These are phyloP conservation scores for Cyclocybe cylindracea DNA, from an alignment of 768 basidiomycete genomes.

Conservation along the genomic window DNA sequence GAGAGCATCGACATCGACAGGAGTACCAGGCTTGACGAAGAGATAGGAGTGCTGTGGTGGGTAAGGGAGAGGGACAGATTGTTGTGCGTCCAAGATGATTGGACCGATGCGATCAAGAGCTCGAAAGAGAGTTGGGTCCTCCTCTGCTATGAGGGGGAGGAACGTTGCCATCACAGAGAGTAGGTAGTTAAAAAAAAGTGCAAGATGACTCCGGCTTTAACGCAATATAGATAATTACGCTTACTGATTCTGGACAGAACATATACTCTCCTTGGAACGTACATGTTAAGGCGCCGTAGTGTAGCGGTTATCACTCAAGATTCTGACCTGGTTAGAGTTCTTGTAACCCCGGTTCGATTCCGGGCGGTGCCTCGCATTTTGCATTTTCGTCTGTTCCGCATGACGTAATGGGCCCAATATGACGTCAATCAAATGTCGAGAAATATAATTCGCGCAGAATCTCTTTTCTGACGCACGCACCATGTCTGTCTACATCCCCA, in stretches of 20 bases:
- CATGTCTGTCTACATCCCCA: conserved; percentile 40
- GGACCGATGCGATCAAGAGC: conserved; percentile 79
- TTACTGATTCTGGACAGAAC: not conserved
- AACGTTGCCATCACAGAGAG: conserved; percentile 45
- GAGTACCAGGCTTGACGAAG: conserved; percentile 51
- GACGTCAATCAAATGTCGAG: conserved; percentile 9
- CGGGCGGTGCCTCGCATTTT: conserved; percentile 32
- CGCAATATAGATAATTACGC: conserved; percentile 9
- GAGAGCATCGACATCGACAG: conserved; percentile 53
- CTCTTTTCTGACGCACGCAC: conserved; percentile 12
- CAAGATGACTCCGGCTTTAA: too few species aligned
- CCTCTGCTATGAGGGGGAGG: conserved; percentile 59
- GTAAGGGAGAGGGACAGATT: conserved; percentile 29
- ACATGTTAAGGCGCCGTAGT: conserved; percentile 26
- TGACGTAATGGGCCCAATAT: not conserved
- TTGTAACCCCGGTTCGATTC: conserved; percentile 40
- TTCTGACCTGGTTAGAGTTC: conserved; percentile 29
- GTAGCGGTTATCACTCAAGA: conserved; percentile 40
- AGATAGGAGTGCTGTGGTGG: conserved; percentile 45
- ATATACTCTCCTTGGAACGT: not conserved
- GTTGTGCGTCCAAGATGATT: conserved; percentile 52
- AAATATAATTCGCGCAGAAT: conserved; percentile 7
- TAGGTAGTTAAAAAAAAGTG: too few species aligned
- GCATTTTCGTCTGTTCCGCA: not conserved
- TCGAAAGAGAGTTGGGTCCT: conserved; percentile 48